Percentiles rank a stretch among this genome's conserved stretches.
phyloP scores from a whole-genome alignment of 2,329 filamentous ascomycete genomes.

The Colletotrichum sp. region DNA sequence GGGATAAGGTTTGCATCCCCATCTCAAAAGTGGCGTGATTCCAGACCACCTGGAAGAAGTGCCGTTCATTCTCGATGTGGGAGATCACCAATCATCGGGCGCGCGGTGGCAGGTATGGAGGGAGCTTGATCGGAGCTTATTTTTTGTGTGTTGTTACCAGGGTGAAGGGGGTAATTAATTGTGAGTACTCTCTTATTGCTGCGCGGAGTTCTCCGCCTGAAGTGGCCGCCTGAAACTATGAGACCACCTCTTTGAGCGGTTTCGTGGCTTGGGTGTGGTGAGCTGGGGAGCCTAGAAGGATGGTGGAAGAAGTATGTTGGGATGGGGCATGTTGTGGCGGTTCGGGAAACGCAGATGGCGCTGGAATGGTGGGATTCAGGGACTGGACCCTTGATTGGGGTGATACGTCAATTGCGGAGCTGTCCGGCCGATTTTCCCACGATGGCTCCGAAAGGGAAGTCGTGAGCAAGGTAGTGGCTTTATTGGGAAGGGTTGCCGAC shows the following conservation, averaged over 20 bases:
- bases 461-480: background rate
- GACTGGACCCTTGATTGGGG: background rate
- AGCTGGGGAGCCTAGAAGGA: background rate
- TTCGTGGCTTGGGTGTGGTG: background rate
- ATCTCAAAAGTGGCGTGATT: background rate
- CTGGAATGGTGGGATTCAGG: background rate
- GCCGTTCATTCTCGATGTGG: background rate
- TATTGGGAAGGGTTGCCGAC: background rate
- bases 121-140: background rate
- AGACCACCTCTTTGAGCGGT: background rate
- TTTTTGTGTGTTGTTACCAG: background rate
- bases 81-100: background rate
- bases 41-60: background rate
- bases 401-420: background rate
- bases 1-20: background rate
- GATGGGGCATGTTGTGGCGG: background rate
- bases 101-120: background rate
- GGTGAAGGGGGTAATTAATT: too few species aligned
- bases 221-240: background rate
- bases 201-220: background rate
- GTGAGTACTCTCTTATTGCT: background rate
- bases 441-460: background rate
- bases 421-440: background rate
- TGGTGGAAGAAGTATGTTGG: background rate
- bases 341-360: background rate